phyloP scores from a whole-genome alignment of 2,329 filamentous ascomycete genomes.

The Arthrobotrys musiformis region DNA sequence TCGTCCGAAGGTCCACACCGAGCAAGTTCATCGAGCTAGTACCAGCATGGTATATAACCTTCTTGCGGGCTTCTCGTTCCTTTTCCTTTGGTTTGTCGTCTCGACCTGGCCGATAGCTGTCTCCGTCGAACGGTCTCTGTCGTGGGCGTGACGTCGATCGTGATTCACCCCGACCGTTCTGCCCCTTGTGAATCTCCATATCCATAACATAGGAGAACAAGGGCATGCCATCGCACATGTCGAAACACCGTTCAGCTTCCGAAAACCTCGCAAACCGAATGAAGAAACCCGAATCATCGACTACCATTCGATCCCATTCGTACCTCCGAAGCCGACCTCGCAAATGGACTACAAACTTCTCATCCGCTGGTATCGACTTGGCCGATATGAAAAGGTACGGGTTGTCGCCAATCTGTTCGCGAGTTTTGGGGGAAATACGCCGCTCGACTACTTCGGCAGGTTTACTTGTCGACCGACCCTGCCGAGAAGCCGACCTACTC shows the following conservation, averaged over 20 bases:
- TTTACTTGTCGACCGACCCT: slow-evolving; percentile 63
- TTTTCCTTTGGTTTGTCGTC: slow-evolving; percentile 77
- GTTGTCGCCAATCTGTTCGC: slow-evolving; percentile 72
- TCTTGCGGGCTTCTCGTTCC: slow-evolving; percentile 76
- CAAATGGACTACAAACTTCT: slow-evolving; percentile 86
- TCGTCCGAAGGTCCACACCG: slow-evolving; percentile 82
- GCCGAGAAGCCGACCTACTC: slow-evolving; percentile 40
- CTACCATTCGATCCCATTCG: slow-evolving; percentile 80
- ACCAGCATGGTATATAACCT: slow-evolving; percentile 90
- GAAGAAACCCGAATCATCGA: slow-evolving; percentile 88
- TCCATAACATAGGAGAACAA: slow-evolving; percentile 94
- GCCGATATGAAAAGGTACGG: slow-evolving; percentile 93
- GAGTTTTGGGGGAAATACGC: slow-evolving; percentile 64
- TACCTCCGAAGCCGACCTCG: slow-evolving; percentile 88
- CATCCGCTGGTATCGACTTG: slow-evolving; percentile 84
- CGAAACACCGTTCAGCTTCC: slow-evolving; percentile 83
- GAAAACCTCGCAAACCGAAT: slow-evolving; percentile 85
- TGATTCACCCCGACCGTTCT: slow-evolving; percentile 65
- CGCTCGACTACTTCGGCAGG: slow-evolving; percentile 58
- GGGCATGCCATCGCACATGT: slow-evolving; percentile 79
- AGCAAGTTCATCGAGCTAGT: slow-evolving; percentile 82
- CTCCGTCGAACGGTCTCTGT: slow-evolving; percentile 67
- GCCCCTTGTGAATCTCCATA: slow-evolving; percentile 79
- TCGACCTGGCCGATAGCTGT: slow-evolving; percentile 73
- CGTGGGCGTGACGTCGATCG: slow-evolving; percentile 62